Base-by-base conservation (phyloP, 257 asterid species). In the Datura wrightii region DNA sequence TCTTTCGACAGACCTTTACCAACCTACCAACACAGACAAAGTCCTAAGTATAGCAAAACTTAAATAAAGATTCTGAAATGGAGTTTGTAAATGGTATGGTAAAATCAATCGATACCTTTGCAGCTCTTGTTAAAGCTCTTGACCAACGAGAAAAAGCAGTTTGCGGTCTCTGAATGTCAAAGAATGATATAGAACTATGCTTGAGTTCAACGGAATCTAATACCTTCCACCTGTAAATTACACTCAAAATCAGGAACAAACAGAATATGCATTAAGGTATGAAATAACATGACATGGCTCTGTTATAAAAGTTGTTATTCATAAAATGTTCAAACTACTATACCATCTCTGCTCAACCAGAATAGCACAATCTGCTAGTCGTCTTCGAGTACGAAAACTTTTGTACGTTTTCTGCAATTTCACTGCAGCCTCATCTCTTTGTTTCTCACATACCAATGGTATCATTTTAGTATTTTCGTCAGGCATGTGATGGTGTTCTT, bases 311-410 rank as follows among this genome's bases (percentile, higher is more conserved):
- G 52, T 39, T 39, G 41, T 41, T n/a, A 46, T 5, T 74, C 19
- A 48, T 74, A 74, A 24, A 46, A 74, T 76, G 62, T 3, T 13
- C 34, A 78, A 52, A 52, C 16, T 78, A 8, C 63, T 8, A 50
- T 80, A 93, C 98, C 98, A 95, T 92, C 94, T 92, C 85, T 95
- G 98, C 92, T 92, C 97, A 7, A 89, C 97, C 41, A 95, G 88
- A 82, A 95, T 97, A 5, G 97, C 98, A 85, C 98, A 95, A 82
- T 95, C 98, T 8, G 98, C 98, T 9, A 95, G 88, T 48, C 88
- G 94, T 84, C 98, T 91, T 83, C 98, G 85, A 8, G 94, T 95
- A 72, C 98, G 89, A 83, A 95, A 93, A 89, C 98, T 94, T 84
- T 92, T 94, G 79, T 95, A 95, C 0, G 98, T 94, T 79, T 95